Conservation (phyloP, 2,329 filamentous ascomycete genomes). For the Nothophoma quercina region DNA sequence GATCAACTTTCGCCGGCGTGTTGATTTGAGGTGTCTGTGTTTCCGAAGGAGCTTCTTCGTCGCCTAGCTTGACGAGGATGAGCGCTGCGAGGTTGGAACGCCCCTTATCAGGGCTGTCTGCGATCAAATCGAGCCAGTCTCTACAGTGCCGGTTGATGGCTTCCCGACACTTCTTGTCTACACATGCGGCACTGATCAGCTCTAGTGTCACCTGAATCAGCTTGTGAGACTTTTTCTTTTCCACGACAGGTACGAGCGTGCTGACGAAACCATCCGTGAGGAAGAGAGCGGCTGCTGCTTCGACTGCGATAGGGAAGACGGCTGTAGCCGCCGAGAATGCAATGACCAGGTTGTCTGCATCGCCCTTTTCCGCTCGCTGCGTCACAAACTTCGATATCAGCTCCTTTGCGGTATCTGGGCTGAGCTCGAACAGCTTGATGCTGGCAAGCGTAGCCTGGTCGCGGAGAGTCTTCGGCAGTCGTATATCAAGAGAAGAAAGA, state of each 20-base stretch:
- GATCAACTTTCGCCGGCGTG: constrained; percentile 42
- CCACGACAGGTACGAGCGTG: constrained; percentile 77
- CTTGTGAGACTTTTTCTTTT: constrained; percentile 81
- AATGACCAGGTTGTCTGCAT: constrained; percentile 86
- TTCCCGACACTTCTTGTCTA: constrained; percentile 81
- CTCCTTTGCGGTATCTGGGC: constrained; percentile 73
- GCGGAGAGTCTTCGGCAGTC: constrained; percentile 75
- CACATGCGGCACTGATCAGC: constrained; percentile 89
- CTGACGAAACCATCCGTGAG: constrained; percentile 86
- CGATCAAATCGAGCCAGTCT: constrained; percentile 85
- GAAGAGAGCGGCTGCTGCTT: constrained; percentile 79
- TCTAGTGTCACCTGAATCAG: constrained; percentile 88
- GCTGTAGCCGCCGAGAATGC: constrained; percentile 92
- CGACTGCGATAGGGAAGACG: constrained; percentile 84
- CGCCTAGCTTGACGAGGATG: constrained; percentile 64
- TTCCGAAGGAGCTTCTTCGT: constrained; percentile 45
- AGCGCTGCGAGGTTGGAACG: constrained; percentile 61
- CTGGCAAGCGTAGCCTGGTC: constrained; percentile 83
- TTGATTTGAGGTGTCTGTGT: constrained; percentile 40
- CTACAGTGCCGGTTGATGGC: constrained; percentile 84
- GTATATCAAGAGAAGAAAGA: constrained; percentile 84
- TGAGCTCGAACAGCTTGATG: constrained; percentile 82
- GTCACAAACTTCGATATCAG: constrained; percentile 79
- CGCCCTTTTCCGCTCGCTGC: constrained; percentile 72
- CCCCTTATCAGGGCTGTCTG: constrained; percentile 69